These are phyloP conservation scores for Chenopodium formosanum DNA, from an alignment of 148 eudicot species.

Conservation along the genomic window DNA sequence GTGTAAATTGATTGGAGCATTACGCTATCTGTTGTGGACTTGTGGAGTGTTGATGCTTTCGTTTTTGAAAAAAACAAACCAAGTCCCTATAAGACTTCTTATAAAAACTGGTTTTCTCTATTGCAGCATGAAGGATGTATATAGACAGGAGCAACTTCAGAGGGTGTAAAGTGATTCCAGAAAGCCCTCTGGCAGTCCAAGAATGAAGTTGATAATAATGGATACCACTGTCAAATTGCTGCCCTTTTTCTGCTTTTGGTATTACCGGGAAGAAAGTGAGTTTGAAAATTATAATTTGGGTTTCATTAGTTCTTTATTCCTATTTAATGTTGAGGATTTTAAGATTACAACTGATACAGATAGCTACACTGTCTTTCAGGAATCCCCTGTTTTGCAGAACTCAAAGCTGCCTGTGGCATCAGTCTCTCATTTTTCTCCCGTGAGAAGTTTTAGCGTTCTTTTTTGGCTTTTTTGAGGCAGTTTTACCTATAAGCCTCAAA, in stretches of 20 bases:
- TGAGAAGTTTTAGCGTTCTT: neutral
- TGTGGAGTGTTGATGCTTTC: neutral
- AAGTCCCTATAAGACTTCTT: neutral
- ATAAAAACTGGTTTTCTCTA: neutral
- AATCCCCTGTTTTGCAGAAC: neutral
- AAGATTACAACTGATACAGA: neutral
- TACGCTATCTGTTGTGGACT: neutral
- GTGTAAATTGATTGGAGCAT: neutral
- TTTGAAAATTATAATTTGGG: neutral
- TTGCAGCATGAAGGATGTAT: slow-evolving; percentile 11
- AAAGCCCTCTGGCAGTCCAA: neutral
- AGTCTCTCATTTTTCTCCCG: slow-evolving; percentile 4
- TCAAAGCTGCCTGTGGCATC: slow-evolving; percentile 1
- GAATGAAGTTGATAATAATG: neutral
- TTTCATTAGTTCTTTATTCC: neutral
- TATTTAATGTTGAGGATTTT: neutral
- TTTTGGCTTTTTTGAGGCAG: neutral
- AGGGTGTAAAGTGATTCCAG: slow-evolving; percentile 3
- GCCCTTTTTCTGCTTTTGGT: neutral
- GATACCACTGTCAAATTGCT: neutral
- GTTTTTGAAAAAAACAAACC: neutral
- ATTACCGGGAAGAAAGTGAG: slow-evolving; percentile 8
- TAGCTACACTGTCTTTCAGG: slow-evolving; percentile 13
- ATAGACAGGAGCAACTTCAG: neutral
- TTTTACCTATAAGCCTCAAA: neutral